These are phyloP conservation scores for Fusarium cyanostomum DNA, from an alignment of 2,329 filamentous ascomycete genomes.

Conservation along the genomic window DNA sequence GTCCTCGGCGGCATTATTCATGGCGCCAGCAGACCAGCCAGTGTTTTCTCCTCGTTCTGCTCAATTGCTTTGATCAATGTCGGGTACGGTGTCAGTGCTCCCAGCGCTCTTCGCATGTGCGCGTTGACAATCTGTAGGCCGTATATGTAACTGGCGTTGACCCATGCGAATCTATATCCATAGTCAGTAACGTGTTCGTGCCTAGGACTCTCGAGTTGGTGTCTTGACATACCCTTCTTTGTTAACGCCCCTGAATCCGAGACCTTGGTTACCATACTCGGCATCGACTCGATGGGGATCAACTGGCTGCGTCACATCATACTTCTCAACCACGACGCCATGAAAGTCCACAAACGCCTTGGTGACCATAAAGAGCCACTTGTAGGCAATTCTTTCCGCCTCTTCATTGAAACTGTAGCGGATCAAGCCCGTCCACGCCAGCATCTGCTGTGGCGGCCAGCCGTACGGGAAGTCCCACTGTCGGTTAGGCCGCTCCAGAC, in stretches of 20 bases:
- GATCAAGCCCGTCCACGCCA: conserved; percentile 92
- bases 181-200: conserved; percentile 41
- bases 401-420: conserved; percentile 93
- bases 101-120: conserved; percentile 88
- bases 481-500: conserved; percentile 86
- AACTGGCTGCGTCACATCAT: conserved; percentile 89
- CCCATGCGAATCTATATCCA: conserved; percentile 86
- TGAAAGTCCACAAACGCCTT: conserved; percentile 99
- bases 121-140: conserved; percentile 88
- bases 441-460: conserved; percentile 98
- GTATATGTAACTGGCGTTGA: conserved; percentile 97
- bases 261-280: conserved; percentile 96
- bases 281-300: conserved; percentile 95
- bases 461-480: conserved; percentile 99
- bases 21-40: conserved; percentile 53
- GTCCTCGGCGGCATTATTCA: conserved; percentile 22
- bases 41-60: conserved; percentile 62
- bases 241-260: conserved; percentile 94
- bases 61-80: conserved; percentile 77
- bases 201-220: not conserved
- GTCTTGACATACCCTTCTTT: conserved; percentile 78
- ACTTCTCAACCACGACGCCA: conserved; percentile 98
- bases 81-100: conserved; percentile 86
- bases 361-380: conserved; percentile 98
- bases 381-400: conserved; percentile 88